Evolutionary conservation across 2,329 filamentous ascomycete species (phyloP).

Genomic region (Diaporthe australafricana): DNA sequence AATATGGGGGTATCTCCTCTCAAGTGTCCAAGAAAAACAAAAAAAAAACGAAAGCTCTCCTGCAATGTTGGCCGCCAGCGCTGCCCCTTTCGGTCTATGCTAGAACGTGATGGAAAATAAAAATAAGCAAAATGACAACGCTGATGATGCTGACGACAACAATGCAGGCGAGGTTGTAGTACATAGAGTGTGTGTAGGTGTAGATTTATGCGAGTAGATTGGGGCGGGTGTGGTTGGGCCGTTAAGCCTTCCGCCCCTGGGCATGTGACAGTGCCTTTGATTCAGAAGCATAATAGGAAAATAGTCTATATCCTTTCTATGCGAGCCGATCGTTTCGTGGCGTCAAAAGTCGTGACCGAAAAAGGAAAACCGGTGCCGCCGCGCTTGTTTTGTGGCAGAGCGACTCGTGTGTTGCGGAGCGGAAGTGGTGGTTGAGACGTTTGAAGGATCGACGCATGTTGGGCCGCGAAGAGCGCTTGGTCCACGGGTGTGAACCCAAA

Average conservation of each 20-base stretch:
- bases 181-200: neutral
- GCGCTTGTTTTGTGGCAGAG: neutral
- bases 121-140: conserved; percentile 20
- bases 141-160: conserved; percentile 23
- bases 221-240: neutral
- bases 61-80: conserved; percentile 25
- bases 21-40: conserved; percentile 13
- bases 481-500: neutral
- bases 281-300: conserved; percentile 3
- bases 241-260: neutral
- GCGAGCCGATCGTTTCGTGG: conserved; percentile 18
- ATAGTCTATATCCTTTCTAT: conserved; percentile 9
- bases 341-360: conserved; percentile 19
- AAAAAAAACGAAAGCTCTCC: conserved; percentile 2
- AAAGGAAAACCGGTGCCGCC: neutral
- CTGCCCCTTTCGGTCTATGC: conserved; percentile 13
- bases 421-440: conserved; percentile 21
- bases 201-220: neutral
- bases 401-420: conserved; percentile 18
- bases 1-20: conserved; percentile 37
- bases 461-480: conserved; percentile 11
- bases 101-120: neutral
- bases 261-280: conserved; percentile 15
- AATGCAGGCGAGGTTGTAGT: conserved; percentile 17
- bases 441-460: conserved; percentile 14